phyloP scores from a whole-genome alignment of 1,284 basidiomycete genomes.

The Boletus austroedulis region DNA sequence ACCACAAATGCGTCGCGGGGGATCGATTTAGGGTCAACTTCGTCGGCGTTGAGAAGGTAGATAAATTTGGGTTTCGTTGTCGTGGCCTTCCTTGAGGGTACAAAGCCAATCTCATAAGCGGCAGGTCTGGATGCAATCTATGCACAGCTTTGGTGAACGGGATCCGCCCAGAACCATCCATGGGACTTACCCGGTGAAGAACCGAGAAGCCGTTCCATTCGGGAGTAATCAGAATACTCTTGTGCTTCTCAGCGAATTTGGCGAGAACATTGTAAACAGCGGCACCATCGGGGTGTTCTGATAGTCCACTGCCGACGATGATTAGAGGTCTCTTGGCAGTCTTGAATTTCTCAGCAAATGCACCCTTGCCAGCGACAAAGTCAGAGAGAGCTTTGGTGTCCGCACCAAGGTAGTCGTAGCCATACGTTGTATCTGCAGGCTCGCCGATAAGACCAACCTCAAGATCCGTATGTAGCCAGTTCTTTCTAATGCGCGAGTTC shows the following conservation, averaged over 20 bases:
- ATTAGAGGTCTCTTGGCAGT: slow-evolving; percentile 92
- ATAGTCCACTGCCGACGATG: slow-evolving; percentile 86
- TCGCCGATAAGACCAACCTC: slow-evolving; percentile 92
- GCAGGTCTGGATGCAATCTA: slow-evolving; percentile 88
- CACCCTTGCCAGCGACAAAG: slow-evolving; percentile 75
- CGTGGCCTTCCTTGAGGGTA: slow-evolving; percentile 77
- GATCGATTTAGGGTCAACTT: slow-evolving; percentile 88
- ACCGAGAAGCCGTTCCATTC: slow-evolving; percentile 97
- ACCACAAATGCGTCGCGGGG: slow-evolving; percentile 95
- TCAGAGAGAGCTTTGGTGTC: slow-evolving; percentile 77
- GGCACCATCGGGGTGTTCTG: slow-evolving; percentile 85
- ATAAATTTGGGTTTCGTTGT: slow-evolving; percentile 88
- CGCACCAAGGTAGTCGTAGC: slow-evolving; percentile 87
- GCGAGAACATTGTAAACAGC: slow-evolving; percentile 79
- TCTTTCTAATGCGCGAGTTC: slow-evolving; percentile 95
- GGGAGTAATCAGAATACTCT: slow-evolving; percentile 72
- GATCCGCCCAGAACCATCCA: neutral
- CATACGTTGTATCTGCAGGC: slow-evolving; percentile 88
- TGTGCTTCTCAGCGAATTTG: slow-evolving; percentile 80
- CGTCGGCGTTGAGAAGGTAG: slow-evolving; percentile 96
- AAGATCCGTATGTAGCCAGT: slow-evolving; percentile 82
- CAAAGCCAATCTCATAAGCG: slow-evolving; percentile 93
- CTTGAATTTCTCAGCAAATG: slow-evolving; percentile 87
- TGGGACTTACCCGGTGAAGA: slow-evolving; percentile 73
- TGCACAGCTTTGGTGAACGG: slow-evolving; percentile 23